Evolutionary conservation across 2,329 filamentous ascomycete genomes (phyloP), one percentile per base, ranked within the genome.

Genomic region (Onygenales sp.): DNA sequence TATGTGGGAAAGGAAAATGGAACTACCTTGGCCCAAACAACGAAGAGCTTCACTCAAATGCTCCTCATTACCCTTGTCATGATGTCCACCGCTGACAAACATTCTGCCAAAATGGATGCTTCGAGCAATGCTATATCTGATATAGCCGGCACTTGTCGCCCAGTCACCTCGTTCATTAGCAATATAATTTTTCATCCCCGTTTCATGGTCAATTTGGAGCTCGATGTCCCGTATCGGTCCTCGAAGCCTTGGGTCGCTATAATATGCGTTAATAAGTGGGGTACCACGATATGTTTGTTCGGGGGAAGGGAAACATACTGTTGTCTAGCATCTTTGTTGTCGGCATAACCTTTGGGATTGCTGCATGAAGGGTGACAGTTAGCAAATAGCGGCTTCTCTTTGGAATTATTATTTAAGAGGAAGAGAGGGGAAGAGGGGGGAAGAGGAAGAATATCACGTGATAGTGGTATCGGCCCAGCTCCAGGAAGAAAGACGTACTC

Each of bases 141-240:
- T 78, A 63, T 92, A 96, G 40, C 87, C 91, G 6, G 87, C 76
- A 58, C 90, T 95, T 17, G 93, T 98, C 1, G 91, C 88, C 87
- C 91, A 96, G 42, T 82, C 80, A 4, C 90, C 88, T 11, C 73
- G 76, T 67, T 97, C 92, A 63, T 96, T 97, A 56, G 92, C 84
- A 60, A 98, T 97, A 69, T 98, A 98, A 68, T 97, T 97, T 72
- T 97, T 98, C 92, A 98, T 95, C n/a, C 91, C 91, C 1, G 88
- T 93, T 5, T 79, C 74, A 36, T 74, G 73, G 63, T 93, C 88
- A 53, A 93, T 80, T 55, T 87, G 83, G 17, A 87, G 81, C 64
- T 93, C 88, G 42, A 80, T 70, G 4, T 80, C 78, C 55, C 82
- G 74, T 7, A 97, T 83, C 0, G 91, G 91, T 1, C 84, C 87